phyloP scores from a whole-genome alignment of 2,329 filamentous ascomycete genomes.

The Tolypocladium nubicola region DNA sequence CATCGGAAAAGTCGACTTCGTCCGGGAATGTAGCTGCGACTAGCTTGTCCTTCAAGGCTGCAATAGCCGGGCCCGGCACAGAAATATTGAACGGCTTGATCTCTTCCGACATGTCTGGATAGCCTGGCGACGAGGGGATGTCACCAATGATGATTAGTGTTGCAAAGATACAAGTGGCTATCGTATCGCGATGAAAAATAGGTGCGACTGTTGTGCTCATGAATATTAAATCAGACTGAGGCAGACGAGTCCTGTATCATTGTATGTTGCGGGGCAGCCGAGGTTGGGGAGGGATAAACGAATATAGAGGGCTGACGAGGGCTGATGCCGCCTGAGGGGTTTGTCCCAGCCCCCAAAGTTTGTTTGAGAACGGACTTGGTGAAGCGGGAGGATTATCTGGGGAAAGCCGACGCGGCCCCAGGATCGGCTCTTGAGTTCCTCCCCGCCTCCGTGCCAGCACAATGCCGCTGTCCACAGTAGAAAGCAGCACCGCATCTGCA shows the following conservation, averaged over 20 bases:
- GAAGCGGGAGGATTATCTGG: neutral
- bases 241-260: neutral
- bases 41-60: conserved; percentile 20
- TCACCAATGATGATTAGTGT: neutral
- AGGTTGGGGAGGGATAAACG: neutral
- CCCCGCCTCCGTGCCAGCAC: neutral
- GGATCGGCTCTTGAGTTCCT: neutral
- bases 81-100: conserved; percentile 24
- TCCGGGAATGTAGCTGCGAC: conserved; percentile 16
- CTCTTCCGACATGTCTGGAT: neutral
- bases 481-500: neutral
- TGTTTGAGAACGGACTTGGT: neutral
- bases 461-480: neutral
- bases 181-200: neutral
- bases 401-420: neutral
- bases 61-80: conserved; percentile 19
- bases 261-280: neutral
- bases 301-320: neutral
- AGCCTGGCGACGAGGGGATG: too few species aligned
- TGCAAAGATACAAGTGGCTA: neutral
- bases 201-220: too few species aligned
- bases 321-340: too few species aligned
- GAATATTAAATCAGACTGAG: neutral
- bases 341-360: neutral
- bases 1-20: conserved; percentile 20